Conservation (phyloP, 192 early-diverging fungal species). For the Rhizoclosmatium sp. region DNA sequence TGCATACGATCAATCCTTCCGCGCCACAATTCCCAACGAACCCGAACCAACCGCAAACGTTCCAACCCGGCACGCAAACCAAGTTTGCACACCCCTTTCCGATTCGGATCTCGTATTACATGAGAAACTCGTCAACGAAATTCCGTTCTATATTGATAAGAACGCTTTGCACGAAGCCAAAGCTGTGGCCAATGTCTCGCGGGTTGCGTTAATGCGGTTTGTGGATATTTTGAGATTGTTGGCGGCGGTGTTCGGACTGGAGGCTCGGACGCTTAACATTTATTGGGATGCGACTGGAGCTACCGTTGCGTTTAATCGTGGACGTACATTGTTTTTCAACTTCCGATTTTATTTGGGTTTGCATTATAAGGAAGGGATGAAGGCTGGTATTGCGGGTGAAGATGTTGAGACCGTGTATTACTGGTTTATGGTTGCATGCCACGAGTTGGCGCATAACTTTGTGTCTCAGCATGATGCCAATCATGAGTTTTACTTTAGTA, state of each 20-base stretch:
- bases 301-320: constrained; percentile 84
- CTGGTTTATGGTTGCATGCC: constrained; percentile 86
- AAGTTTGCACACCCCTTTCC: constrained; percentile 43
- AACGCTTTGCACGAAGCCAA: constrained; percentile 17
- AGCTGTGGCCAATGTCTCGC: neutral
- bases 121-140: constrained; percentile 17
- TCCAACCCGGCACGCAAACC: constrained; percentile 35
- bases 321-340: constrained; percentile 83
- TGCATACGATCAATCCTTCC: constrained; percentile 48
- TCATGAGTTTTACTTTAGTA: constrained; percentile 84
- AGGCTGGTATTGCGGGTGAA: constrained; percentile 11
- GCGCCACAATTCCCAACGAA: constrained; percentile 47
- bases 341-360: constrained; percentile 76
- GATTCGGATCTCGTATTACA: constrained; percentile 52
- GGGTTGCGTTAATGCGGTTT: constrained; percentile 39
- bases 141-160: constrained; percentile 52
- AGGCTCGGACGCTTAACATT: constrained; percentile 67
- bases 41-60: constrained; percentile 33
- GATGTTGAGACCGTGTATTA: constrained; percentile 62
- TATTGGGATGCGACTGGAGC: constrained; percentile 76
- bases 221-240: constrained; percentile 45
- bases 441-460: constrained; percentile 69
- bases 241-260: constrained; percentile 70
- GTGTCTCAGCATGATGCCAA: constrained; percentile 67
- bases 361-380: constrained; percentile 56